Base-by-base conservation (phyloP, 176 grass and related monocot genomes). In the Carex myosuroides region DNA sequence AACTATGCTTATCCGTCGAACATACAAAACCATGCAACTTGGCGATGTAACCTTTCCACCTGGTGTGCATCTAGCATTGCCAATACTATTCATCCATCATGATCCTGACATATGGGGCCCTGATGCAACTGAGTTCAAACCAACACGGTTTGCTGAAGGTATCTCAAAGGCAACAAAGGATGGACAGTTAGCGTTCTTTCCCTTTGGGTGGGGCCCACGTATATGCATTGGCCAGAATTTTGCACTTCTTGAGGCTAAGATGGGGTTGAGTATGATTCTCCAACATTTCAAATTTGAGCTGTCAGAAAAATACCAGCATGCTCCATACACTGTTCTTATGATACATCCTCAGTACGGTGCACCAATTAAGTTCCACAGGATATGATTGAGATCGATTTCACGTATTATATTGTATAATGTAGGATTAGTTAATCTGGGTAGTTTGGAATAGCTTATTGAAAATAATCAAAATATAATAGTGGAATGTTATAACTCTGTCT, bases 141-240 rank as follows among this genome's bases (percentile, higher is more conserved):
- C 94, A 24, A 64, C 87, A 24, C 85, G 94, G 59, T 97, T 97
- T 52, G 84, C 83, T 2, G 85, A 89, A 30, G 91, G 94, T 21
- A 86, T 97, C 60, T 89, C 90, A 1, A 92, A 90, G 21, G 90
- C 90, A 1, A 87, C 86, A 1, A 92, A 87, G 57, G 26, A 92
- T 79, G 42, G 80, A 0, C 60, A 83, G 39, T n/a, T 68, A 26
- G 88, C 87, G 0, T 97, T 92, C 86, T 90, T 94, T 44, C 94
- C 92, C 0, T 97, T 97, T 13, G 86, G 94, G 16, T 50, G 85
- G 62, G 94, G 92, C 17, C 94, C 92, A 24, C 79, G 90, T 26
- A 89, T 92, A 53, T 92, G 91, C 81, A 94, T 94, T 1, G 94
- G 91, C 14, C 85, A 97, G 79, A 94, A 80, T 70, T 94, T 94